phyloP scores from a whole-genome alignment of 139 green algal genomes.

The Coccomyxa sp. region DNA sequence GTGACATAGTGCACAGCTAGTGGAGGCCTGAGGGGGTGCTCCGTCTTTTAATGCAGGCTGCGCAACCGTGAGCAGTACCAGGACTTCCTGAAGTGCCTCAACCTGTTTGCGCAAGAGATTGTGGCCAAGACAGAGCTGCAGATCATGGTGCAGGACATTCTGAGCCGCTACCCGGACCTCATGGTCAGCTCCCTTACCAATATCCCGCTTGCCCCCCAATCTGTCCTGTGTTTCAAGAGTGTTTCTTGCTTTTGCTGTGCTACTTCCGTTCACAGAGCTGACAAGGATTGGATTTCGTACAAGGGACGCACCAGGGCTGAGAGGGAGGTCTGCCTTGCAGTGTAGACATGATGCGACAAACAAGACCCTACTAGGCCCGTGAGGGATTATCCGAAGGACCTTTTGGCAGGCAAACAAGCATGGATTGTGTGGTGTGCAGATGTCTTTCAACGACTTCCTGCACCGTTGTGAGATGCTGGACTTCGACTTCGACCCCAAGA shows the following conservation, averaged over 20 bases:
- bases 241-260: neutral
- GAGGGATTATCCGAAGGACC: no score
- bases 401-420: no score
- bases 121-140: constrained; percentile 84
- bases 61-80: constrained; percentile 79
- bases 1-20: no score
- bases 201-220: neutral
- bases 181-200: constrained; percentile 53
- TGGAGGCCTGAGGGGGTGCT: no score
- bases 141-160: constrained; percentile 77
- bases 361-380: no score
- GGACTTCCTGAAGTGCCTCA: constrained; percentile 96
- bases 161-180: constrained; percentile 82
- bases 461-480: constrained; percentile 56
- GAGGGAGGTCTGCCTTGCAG: no score
- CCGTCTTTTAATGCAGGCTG: constrained; percentile 28
- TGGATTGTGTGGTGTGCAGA: constrained; percentile 3
- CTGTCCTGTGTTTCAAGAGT: neutral
- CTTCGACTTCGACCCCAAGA: constrained; percentile 33
- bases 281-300: no score
- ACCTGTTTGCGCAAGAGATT: constrained; percentile 91
- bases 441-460: constrained; percentile 78
- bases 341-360: no score
- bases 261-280: no score
- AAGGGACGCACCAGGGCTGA: no score